Conservation (phyloP, 805 yeast species). For the Candida adriatica region DNA sequence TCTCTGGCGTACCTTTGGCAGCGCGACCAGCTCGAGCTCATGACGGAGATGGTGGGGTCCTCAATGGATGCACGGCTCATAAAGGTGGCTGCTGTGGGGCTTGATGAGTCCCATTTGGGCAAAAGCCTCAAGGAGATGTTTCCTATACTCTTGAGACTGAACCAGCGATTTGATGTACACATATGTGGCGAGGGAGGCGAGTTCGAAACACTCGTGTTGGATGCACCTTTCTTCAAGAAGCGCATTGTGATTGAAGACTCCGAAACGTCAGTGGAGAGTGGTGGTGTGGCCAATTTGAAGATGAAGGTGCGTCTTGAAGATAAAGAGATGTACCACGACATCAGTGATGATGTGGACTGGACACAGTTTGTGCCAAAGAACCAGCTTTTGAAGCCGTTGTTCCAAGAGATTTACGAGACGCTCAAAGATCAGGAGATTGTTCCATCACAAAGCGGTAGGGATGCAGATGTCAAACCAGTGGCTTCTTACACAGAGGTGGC, state of each 20-base stretch:
- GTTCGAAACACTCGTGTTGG: slow-evolving; percentile 87
- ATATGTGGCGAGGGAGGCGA: slow-evolving; percentile 99
- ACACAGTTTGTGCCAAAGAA: slow-evolving; percentile 13
- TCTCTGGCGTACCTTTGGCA: slow-evolving; percentile 86
- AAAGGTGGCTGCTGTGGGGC: slow-evolving; percentile 91
- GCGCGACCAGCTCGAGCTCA: slow-evolving; percentile 68
- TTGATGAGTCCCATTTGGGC: slow-evolving; percentile 61
- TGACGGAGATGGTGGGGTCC: slow-evolving; percentile 73
- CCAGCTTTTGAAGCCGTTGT: slow-evolving; percentile 33
- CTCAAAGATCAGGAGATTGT: background rate
- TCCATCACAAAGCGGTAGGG: background rate
- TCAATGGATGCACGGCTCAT: slow-evolving; percentile 72
- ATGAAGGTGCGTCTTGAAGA: slow-evolving; percentile 46
- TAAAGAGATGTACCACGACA: slow-evolving; percentile 22
- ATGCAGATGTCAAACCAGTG: no score
- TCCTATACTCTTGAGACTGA: slow-evolving; percentile 51
- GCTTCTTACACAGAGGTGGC: slow-evolving; percentile 2
- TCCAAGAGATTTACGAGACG: slow-evolving; percentile 28
- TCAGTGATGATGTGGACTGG: slow-evolving; percentile 18
- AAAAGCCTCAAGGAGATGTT: slow-evolving; percentile 54
- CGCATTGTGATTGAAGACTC: slow-evolving; percentile 27
- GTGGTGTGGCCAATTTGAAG: slow-evolving; percentile 65
- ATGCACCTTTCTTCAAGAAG: slow-evolving; percentile 74
- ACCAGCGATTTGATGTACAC: slow-evolving; percentile 70
- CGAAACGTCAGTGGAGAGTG: slow-evolving; percentile 28